Conservation (phyloP, 495 filamentous ascomycete genomes). For the Melanomma pulvis-pyrius region DNA sequence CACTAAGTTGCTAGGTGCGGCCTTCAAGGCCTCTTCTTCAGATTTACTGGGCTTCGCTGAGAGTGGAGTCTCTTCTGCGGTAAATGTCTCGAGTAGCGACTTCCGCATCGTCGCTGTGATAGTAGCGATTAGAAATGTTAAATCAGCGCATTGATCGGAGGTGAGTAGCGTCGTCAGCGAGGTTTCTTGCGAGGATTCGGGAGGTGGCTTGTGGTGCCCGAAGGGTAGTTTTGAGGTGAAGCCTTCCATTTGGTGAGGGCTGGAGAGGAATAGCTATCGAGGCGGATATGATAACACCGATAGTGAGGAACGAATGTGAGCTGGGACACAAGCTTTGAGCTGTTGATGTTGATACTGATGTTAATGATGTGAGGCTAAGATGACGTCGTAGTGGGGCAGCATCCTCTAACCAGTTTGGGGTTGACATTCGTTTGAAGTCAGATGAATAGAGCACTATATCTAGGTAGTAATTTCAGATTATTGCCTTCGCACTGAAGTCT, state of each 20-base stretch:
- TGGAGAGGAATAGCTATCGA: background rate
- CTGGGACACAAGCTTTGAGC: background rate
- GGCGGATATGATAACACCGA: too few species aligned
- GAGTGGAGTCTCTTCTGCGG: constrained; percentile 12
- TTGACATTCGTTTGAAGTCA: background rate
- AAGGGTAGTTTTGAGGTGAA: constrained; percentile 28
- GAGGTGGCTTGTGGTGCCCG: constrained; percentile 20
- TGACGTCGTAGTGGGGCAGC: constrained; percentile 23
- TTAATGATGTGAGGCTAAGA: constrained; percentile 17
- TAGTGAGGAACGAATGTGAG: background rate
- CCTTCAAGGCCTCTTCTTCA: constrained; percentile 16
- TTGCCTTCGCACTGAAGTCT: too few species aligned
- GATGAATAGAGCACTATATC: background rate
- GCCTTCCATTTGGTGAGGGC: constrained; percentile 1
- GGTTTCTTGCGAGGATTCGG: constrained; percentile 14
- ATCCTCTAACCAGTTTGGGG: background rate
- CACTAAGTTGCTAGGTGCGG: constrained; percentile 10
- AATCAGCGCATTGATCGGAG: constrained; percentile 34
- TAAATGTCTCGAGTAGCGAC: constrained; percentile 30
- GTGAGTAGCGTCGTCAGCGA: constrained; percentile 31
- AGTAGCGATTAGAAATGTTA: constrained; percentile 33
- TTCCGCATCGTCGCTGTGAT: constrained; percentile 36
- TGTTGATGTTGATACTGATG: background rate
- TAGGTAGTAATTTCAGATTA: too few species aligned
- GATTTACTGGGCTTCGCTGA: background rate